Percentiles rank a stretch among this genome's conserved stretches.
Evolutionary conservation across 805 yeast species (phyloP).

Genomic region (Candida gorgasii): DNA sequence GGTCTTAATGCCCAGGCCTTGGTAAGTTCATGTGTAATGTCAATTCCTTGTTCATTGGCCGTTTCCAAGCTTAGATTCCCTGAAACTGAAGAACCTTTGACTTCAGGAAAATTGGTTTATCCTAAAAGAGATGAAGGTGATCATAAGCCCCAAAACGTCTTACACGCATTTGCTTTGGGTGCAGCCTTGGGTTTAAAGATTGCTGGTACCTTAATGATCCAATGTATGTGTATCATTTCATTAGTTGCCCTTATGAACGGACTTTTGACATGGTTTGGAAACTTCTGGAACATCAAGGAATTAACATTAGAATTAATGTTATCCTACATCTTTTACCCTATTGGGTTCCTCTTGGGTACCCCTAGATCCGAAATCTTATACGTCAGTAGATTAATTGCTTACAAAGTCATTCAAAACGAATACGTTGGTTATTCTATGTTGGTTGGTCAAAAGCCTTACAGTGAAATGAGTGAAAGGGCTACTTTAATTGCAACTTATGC

Average conservation of each 20-base stretch:
- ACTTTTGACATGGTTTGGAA: conserved; percentile 59
- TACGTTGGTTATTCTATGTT: conserved; percentile 53
- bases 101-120: conserved; percentile 49
- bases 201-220: conserved; percentile 58
- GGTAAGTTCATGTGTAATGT: conserved; percentile 68
- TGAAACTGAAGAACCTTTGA: conserved; percentile 55
- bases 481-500: conserved; percentile 60
- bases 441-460: conserved; percentile 44
- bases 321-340: conserved; percentile 60
- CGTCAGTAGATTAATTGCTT: conserved; percentile 54
- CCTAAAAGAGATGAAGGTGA: conserved; percentile 40
- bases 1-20: conserved; percentile 64
- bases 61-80: conserved; percentile 61
- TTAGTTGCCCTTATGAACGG: conserved; percentile 58
- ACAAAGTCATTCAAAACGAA: conserved; percentile 62
- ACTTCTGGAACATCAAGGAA: conserved; percentile 56
- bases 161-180: conserved; percentile 60
- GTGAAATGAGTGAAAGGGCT: conserved; percentile 50
- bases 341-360: conserved; percentile 58
- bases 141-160: conserved; percentile 46
- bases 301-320: conserved; percentile 57
- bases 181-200: conserved; percentile 58
- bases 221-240: conserved; percentile 62
- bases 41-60: conserved; percentile 64
- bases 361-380: conserved; percentile 52